Conservation (phyloP, 2,329 filamentous ascomycete genomes). For the Colletotrichum neosansevieriae region DNA sequence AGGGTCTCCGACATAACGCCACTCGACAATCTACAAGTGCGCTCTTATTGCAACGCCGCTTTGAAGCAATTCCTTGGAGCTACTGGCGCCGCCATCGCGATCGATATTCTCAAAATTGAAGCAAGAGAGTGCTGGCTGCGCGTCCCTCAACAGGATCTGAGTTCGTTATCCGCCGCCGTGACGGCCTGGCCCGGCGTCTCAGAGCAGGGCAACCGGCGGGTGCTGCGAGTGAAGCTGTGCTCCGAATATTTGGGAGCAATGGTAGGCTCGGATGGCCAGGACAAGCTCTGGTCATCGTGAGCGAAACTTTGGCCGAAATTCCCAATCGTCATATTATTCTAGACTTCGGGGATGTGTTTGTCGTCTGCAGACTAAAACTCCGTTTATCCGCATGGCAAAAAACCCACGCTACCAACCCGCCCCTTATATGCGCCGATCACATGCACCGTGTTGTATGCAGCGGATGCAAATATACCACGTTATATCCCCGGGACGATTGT, state of each 20-base stretch:
- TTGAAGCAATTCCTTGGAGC: slow-evolving; percentile 78
- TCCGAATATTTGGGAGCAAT: slow-evolving; percentile 75
- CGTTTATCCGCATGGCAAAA: slow-evolving; percentile 39
- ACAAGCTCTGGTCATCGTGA: slow-evolving; percentile 63
- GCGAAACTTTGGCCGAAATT: background rate
- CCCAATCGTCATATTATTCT: slow-evolving; percentile 37
- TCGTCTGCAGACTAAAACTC: slow-evolving; percentile 37
- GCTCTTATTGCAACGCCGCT: slow-evolving; percentile 72
- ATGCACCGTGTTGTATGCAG: slow-evolving; percentile 40
- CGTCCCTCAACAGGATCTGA: slow-evolving; percentile 71
- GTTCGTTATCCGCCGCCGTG: slow-evolving; percentile 71
- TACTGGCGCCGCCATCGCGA: slow-evolving; percentile 73
- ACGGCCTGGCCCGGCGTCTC: slow-evolving; percentile 71
- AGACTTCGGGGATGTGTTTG: slow-evolving; percentile 34
- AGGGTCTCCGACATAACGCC: background rate
- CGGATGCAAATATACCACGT: slow-evolving; percentile 36
- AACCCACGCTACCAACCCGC: slow-evolving; percentile 34
- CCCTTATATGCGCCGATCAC: slow-evolving; percentile 37
- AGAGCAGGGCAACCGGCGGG: slow-evolving; percentile 57
- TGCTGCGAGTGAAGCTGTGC: slow-evolving; percentile 67
- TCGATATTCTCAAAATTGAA: slow-evolving; percentile 77
- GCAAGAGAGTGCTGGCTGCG: slow-evolving; percentile 72
- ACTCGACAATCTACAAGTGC: slow-evolving; percentile 72
- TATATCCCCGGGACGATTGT: slow-evolving; percentile 18
- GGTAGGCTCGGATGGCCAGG: slow-evolving; percentile 61